Conservation (phyloP, 2,329 filamentous ascomycete species). For the Corniculantispora saksenae region DNA sequence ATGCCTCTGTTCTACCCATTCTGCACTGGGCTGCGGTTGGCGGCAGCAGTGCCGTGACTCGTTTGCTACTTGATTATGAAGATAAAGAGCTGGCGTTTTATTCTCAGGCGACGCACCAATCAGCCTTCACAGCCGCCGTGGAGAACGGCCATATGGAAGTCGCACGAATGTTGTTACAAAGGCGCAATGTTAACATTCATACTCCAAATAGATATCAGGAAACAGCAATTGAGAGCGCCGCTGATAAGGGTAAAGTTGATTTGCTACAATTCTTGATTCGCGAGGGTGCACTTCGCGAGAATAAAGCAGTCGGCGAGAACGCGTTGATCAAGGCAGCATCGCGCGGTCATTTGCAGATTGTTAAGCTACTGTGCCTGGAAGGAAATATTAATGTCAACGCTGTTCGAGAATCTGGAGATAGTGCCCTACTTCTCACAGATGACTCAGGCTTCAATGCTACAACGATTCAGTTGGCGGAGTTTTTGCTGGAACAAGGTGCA, state of each 20-base stretch:
- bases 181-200: conserved; percentile 6
- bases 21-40: conserved; percentile 11
- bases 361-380: background rate
- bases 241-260: conserved; percentile 8
- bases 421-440: background rate
- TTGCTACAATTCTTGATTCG: background rate
- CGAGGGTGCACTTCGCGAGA: background rate
- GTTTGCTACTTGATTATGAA: conserved; percentile 4
- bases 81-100: conserved; percentile 3
- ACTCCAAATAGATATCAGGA: background rate
- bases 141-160: conserved; percentile 1
- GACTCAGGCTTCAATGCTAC: background rate
- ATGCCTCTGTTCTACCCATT: background rate
- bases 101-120: conserved; percentile 3
- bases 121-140: background rate
- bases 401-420: background rate
- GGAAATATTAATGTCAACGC: conserved; percentile 2
- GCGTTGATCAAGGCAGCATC: background rate
- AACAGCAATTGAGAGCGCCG: conserved; percentile 11
- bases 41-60: background rate
- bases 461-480: background rate
- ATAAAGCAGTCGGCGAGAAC: background rate
- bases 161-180: conserved; percentile 3
- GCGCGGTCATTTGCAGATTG: background rate
- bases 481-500: conserved; percentile 10